Evolutionary conservation across 148 eudicot species (phyloP).

Genomic region (Rhododendron griersonianum): DNA sequence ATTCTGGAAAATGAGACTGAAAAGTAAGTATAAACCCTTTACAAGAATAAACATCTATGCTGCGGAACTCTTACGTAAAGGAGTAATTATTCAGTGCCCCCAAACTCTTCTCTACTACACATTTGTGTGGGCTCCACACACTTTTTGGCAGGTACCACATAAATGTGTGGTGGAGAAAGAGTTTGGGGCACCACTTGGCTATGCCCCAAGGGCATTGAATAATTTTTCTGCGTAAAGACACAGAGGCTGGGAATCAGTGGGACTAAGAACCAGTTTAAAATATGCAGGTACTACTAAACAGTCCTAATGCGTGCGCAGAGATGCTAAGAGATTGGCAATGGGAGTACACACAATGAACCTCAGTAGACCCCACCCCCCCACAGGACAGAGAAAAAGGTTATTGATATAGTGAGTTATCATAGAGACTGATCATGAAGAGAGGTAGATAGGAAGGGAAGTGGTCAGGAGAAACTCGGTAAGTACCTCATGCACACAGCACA

Average conservation of each 20-base stretch:
- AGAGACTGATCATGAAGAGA: background rate
- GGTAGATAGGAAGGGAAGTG: background rate
- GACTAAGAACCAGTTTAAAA: background rate
- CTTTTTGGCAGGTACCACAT: background rate
- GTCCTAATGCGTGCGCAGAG: background rate
- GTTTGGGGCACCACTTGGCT: background rate
- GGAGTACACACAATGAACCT: background rate
- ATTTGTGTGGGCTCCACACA: background rate
- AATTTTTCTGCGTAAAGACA: background rate
- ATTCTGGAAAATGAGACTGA: background rate
- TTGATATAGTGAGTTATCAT: background rate
- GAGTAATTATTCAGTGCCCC: background rate
- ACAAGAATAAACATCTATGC: background rate
- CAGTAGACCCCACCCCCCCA: background rate
- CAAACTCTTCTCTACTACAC: background rate
- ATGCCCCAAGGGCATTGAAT: background rate
- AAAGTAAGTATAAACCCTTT: background rate
- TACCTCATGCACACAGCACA: background rate
- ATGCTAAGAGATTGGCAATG: background rate
- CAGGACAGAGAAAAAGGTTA: background rate
- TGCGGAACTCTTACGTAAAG: background rate
- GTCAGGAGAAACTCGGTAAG: background rate
- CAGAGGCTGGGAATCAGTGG: background rate
- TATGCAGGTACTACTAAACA: background rate
- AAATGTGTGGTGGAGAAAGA: background rate